Conservation (phyloP, 148 eudicot genomes). For the Dianthus caryophyllus region DNA sequence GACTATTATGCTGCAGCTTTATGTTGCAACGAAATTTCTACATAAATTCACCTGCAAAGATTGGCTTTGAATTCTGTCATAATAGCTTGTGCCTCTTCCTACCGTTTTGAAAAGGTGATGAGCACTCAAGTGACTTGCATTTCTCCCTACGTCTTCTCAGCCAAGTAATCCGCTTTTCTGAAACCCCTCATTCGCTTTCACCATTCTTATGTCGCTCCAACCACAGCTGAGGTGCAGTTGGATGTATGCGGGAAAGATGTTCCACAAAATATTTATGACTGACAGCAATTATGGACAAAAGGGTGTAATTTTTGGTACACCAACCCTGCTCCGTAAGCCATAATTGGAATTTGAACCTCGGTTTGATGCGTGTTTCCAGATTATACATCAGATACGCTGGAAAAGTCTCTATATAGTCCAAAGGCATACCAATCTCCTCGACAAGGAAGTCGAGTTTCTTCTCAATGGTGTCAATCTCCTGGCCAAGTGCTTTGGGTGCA, state of each 20-base stretch:
- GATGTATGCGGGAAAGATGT: constrained; percentile 42
- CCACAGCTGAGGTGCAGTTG: constrained; percentile 59
- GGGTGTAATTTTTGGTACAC: constrained; percentile 33
- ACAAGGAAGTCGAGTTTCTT: constrained; percentile 47
- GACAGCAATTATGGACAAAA: constrained; percentile 48
- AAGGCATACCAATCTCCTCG: constrained; percentile 40
- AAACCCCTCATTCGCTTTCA: not conserved
- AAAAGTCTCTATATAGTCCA: constrained; percentile 44
- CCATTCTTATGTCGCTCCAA: constrained; percentile 23
- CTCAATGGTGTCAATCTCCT: constrained; percentile 34
- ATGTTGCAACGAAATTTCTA: too few relatives aligned
- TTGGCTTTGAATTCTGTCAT: too few relatives aligned
- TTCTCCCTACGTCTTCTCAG: not conserved
- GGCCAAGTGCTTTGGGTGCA: constrained; percentile 54
- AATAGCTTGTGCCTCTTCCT: too few relatives aligned
- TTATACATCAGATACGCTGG: constrained; percentile 56
- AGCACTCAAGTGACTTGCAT: not conserved
- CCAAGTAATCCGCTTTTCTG: not conserved
- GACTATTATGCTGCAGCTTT: too few relatives aligned
- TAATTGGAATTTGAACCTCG: constrained; percentile 53
- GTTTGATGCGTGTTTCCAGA: constrained; percentile 61
- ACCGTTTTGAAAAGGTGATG: not conserved
- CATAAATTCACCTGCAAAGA: too few relatives aligned
- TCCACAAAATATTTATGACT: constrained; percentile 53
- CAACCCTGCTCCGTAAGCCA: constrained; percentile 58